Base-by-base conservation (phyloP, 257 asterid genomes). In the Striga asiatica region DNA sequence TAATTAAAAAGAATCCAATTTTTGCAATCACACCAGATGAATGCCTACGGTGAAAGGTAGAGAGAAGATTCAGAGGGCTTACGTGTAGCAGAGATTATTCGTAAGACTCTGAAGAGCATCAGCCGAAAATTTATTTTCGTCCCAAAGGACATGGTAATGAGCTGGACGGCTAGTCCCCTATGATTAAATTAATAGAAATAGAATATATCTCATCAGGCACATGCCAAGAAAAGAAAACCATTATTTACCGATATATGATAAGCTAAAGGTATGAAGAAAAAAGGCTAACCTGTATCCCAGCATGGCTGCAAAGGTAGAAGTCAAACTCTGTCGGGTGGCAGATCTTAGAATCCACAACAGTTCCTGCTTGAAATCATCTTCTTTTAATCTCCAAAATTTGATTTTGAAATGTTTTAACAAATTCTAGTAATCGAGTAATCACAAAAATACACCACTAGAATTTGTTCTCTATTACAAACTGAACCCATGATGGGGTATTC, bases 141-240 rank as follows among this genome's bases (percentile, higher is more conserved):
- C 98, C 98, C 98, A 91, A 5, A 91, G 77, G 43, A 91, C 98
- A 66, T 87, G 95, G 76, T 91, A 91, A 62, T 91, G 98, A 14
- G 98, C 98, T 8, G 98, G 98, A 20, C 98, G 80, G 54, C 96
- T 91, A 9, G 98, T 91, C 27, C 98, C 98, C 98, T 91, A 65
- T 12, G 13, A 21, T 49, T 19, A 43, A 6, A 43, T 43, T 17
- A 9, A 43, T 17, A 2, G 17, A 18, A 5, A 22, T 16, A 41
- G 5, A 41, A 13, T 3, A 34, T 34, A 34, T 7, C 17, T 17
- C 50, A 43, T n/a, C n/a, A 22, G 6, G 18, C 8, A 35, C 11
- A 56, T 27, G 2, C 22, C 27, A 12, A 8, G 25, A 50, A 22
- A 50, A 11, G 7, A 8, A 50, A 27, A 13, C 23, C 11, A 50